These are phyloP conservation scores for Trichothecium sympodiale DNA, from an alignment of 2,329 filamentous ascomycete genomes.

Conservation along the genomic window DNA sequence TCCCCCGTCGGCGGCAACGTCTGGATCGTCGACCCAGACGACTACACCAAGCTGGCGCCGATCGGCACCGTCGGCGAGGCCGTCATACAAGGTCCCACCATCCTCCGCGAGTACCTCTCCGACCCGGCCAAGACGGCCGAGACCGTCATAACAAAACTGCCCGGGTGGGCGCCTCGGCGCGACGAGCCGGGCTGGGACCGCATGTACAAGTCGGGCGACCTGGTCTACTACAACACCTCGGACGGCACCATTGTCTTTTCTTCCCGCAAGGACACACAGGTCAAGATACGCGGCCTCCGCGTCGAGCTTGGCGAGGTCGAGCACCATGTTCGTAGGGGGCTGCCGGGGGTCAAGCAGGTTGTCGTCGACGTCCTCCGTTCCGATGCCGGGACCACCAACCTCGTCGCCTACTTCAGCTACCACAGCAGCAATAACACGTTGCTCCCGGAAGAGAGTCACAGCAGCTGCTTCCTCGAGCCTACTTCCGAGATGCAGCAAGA, in stretches of 20 bases:
- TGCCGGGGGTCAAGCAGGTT: background rate
- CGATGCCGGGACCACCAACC: background rate
- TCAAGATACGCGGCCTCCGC: slow-evolving; percentile 1
- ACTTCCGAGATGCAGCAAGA: slow-evolving; percentile 5
- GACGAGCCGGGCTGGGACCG: slow-evolving; percentile 4
- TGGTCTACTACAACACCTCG: slow-evolving; percentile 1
- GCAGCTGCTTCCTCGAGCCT: slow-evolving; percentile 5
- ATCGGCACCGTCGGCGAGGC: slow-evolving; percentile 7
- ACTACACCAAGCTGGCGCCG: slow-evolving; percentile 4
- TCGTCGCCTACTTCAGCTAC: background rate
- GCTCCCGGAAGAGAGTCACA: background rate
- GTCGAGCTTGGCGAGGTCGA: slow-evolving; percentile 2
- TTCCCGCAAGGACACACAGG: slow-evolving; percentile 2
- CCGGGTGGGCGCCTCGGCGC: slow-evolving; percentile 5
- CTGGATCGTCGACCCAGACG: slow-evolving; percentile 6
- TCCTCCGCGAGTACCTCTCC: slow-evolving; percentile 37
- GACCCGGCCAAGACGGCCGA: slow-evolving; percentile 14
- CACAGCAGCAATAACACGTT: too few species aligned
- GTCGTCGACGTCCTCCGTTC: background rate
- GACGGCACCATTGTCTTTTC: slow-evolving; percentile 2
- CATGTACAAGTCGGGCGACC: background rate
- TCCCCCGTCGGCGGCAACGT: slow-evolving; percentile 4
- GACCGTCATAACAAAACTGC: background rate
- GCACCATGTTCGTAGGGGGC: background rate
- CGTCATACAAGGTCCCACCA: slow-evolving; percentile 15